Conservation (phyloP, 139 green algal genomes). For the Tetradesmus lagerheimii region DNA sequence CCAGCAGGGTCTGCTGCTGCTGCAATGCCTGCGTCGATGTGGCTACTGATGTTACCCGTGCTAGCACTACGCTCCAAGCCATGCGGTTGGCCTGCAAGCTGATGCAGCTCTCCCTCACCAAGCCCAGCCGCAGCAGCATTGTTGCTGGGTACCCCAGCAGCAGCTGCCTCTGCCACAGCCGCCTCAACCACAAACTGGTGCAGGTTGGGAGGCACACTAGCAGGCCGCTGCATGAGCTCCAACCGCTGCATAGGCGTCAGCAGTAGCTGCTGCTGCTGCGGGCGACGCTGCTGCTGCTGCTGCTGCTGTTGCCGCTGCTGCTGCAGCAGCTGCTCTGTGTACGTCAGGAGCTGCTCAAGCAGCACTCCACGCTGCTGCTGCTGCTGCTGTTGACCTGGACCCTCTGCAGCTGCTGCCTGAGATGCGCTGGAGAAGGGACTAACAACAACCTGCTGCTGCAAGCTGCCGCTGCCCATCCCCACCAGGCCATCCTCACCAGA, state of each 20-base stretch:
- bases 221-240: conserved; percentile 14
- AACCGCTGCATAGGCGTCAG: conserved; percentile 9
- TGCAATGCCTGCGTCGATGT: background rate
- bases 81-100: background rate
- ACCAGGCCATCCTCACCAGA: background rate
- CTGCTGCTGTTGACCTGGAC: background rate
- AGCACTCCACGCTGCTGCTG: conserved; percentile 13
- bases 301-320: background rate
- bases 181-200: background rate
- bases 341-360: conserved; percentile 18
- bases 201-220: background rate
- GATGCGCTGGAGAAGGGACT: background rate
- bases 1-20: background rate
- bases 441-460: background rate
- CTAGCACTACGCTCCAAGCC: conserved; percentile 25
- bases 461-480: conserved; percentile 6
- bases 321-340: background rate
- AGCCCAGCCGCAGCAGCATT: background rate
- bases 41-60: background rate
- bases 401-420: conserved; percentile 1
- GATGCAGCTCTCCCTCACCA: background rate
- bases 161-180: background rate
- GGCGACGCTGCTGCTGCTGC: background rate
- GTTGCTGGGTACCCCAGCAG: background rate
- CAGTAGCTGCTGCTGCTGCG: background rate